Evolutionary conservation across 192 early-diverging fungal species (phyloP).

Genomic region (Coemansia sp.): DNA sequence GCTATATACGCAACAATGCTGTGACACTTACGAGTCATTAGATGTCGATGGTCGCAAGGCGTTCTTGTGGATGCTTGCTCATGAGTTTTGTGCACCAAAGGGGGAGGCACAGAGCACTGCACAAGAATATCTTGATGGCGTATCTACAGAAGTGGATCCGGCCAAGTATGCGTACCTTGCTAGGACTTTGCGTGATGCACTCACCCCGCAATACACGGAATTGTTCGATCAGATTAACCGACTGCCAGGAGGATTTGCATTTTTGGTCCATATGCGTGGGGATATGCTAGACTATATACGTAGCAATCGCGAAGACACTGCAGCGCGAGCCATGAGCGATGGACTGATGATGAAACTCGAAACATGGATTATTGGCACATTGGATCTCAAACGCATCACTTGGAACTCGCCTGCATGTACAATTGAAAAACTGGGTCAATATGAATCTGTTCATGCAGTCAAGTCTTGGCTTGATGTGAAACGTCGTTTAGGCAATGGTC

Average conservation of each 20-base stretch:
- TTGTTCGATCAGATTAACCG: constrained; percentile 77
- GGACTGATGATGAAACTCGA: constrained; percentile 67
- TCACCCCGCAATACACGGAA: constrained; percentile 68
- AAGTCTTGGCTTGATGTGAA: constrained; percentile 79
- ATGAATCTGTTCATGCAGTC: constrained; percentile 91
- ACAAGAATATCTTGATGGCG: constrained; percentile 12
- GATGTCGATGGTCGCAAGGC: constrained; percentile 24
- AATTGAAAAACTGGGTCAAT: constrained; percentile 79
- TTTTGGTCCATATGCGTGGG: constrained; percentile 73
- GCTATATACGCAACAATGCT: constrained; percentile 55
- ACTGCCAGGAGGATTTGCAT: constrained; percentile 77
- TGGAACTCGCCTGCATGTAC: constrained; percentile 78
- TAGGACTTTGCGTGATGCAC: constrained; percentile 59
- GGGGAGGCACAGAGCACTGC: constrained; percentile 47
- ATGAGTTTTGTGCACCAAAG: constrained; percentile 50
- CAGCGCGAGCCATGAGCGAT: constrained; percentile 61
- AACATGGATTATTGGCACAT: constrained; percentile 71
- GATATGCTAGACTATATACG: constrained; percentile 61
- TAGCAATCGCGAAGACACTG: constrained; percentile 45
- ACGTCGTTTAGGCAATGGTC: constrained; percentile 66
- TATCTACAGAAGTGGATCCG: constrained; percentile 11
- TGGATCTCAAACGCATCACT: constrained; percentile 79
- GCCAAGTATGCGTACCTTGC: constrained; percentile 43
- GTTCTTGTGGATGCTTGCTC: constrained; percentile 28
- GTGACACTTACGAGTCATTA: constrained; percentile 58